These are phyloP conservation scores for Pythium sp. DNA, from an alignment of 352 stramenopile species.

Conservation along the genomic window DNA sequence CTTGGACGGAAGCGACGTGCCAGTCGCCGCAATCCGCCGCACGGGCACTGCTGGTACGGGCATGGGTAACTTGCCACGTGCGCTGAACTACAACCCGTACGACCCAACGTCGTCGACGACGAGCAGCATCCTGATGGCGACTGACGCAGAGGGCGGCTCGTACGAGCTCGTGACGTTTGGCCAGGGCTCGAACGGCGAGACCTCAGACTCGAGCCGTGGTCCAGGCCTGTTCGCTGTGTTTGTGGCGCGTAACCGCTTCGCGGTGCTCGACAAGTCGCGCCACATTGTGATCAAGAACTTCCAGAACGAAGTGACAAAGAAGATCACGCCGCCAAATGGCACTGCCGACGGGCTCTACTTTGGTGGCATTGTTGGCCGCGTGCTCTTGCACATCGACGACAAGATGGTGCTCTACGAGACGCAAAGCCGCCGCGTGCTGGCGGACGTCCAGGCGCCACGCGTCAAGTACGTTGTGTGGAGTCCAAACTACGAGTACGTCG, in stretches of 20 bases:
- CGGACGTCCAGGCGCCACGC: constrained; percentile 93
- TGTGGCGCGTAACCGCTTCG: constrained; percentile 97
- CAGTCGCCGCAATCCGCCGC: constrained; percentile 66
- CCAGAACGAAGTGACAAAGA: constrained; percentile 98
- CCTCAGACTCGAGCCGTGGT: constrained; percentile 92
- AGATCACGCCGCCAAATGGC: constrained; percentile 93
- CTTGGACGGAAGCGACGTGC: constrained; percentile 70
- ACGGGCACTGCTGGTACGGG: constrained; percentile 63
- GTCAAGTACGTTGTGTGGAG: constrained; percentile 99
- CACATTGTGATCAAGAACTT: constrained; percentile 99
- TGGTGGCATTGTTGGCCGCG: constrained; percentile 94
- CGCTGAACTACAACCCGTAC: constrained; percentile 96
- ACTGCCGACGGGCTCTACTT: constrained; percentile 96
- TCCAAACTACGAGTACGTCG: constrained; percentile 95
- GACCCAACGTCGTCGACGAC: constrained; percentile 86
- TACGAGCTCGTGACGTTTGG: constrained; percentile 98
- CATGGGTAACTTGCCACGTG: constrained; percentile 93
- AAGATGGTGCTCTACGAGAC: constrained; percentile 99
- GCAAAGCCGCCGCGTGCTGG: constrained; percentile 94
- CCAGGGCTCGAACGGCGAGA: constrained; percentile 68
- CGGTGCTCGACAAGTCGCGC: constrained; percentile 95
- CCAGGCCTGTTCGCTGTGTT: constrained; percentile 96
- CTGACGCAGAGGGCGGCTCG: constrained; percentile 94
- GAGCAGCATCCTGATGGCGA: constrained; percentile 94
- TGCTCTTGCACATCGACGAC: constrained; percentile 96